phyloP scores from a whole-genome alignment of 768 basidiomycete genomes.

The Phallus indusiatus region DNA sequence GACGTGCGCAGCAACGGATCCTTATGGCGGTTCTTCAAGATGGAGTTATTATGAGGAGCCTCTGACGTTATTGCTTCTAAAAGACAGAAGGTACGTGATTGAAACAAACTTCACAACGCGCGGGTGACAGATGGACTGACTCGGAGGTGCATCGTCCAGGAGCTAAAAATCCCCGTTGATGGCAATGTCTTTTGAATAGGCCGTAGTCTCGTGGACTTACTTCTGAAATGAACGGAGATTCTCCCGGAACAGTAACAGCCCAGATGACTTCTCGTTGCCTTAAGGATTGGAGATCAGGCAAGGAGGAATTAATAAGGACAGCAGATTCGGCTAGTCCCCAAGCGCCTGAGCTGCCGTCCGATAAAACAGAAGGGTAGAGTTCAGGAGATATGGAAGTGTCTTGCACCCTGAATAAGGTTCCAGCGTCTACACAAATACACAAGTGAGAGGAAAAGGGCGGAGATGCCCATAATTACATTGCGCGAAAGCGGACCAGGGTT shows the following conservation, averaged over 20 bases:
- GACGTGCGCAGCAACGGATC: constrained; percentile 43
- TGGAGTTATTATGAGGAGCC: background rate
- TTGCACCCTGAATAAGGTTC: constrained; percentile 35
- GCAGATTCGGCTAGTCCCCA: constrained; percentile 51
- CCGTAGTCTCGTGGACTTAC: background rate
- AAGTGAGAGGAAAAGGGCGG: background rate
- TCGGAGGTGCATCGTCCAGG: background rate
- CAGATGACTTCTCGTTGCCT: constrained; percentile 57
- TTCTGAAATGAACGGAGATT: constrained; percentile 44
- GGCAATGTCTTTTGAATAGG: background rate
- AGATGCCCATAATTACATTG: constrained; percentile 31
- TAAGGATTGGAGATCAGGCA: constrained; percentile 29
- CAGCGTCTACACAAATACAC: constrained; percentile 2
- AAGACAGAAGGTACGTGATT: background rate
- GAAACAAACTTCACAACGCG: background rate
- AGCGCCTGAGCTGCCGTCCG: constrained; percentile 47
- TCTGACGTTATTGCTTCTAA: background rate
- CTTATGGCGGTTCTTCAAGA: constrained; percentile 38
- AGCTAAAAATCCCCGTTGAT: background rate
- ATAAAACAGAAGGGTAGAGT: constrained; percentile 48
- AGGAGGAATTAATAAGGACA: background rate
- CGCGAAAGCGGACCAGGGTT: constrained; percentile 56
- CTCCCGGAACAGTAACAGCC: constrained; percentile 67
- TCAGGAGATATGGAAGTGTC: constrained; percentile 69
- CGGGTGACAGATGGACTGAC: background rate